Base-by-base conservation (phyloP, 768 basidiomycete genomes). In the Phaeotremella skinneri region DNA sequence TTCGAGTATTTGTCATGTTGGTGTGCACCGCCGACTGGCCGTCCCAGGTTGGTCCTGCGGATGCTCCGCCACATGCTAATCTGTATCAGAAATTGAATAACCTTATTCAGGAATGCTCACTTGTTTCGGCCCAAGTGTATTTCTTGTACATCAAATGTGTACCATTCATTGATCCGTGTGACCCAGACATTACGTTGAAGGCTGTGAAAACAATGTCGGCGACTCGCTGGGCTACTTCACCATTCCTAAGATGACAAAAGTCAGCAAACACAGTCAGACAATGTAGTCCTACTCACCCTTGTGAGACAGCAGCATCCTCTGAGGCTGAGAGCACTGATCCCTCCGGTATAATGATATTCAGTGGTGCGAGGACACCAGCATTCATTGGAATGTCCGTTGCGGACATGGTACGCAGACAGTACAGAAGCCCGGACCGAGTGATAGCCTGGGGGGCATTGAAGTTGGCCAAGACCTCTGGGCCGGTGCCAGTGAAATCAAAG, bases 401-500 rank as follows among this genome's bases (percentile, higher is more conserved):
- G n/a, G 37, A 14, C 55, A 56, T 49, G 21, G 29, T 20, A 6
- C 55, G 37, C 7, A 56, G 27, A 37, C 47, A 43, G 51, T 66
- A 66, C 42, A 66, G 55, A 51, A 66, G 6, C 4, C 26, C 55
- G 9, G 55, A 49, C 20, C 41, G 41, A 4, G 47, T 31, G 45
- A 56, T 26, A 23, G 55, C 37, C 7, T 17, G 30, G 9, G 64
- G 61, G 4, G 57, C 54, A 25, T 66, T 66, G 27, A 59, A 53
- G 37, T 61, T 61, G 26, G 31, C 34, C 17, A 56, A 48, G 17
- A 58, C 58, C 39, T 64, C 67, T 13, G 60, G 57, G 39, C 63
- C 63, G 11, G 79, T 79, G 0, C 79, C 79, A 21, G 62, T 67
- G 53, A 96, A 97, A 76, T 96, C 91, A 57, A 94, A 82, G 6